Base-by-base conservation (phyloP, 192 early-diverging fungal genomes). In the Dissophora ornata region DNA sequence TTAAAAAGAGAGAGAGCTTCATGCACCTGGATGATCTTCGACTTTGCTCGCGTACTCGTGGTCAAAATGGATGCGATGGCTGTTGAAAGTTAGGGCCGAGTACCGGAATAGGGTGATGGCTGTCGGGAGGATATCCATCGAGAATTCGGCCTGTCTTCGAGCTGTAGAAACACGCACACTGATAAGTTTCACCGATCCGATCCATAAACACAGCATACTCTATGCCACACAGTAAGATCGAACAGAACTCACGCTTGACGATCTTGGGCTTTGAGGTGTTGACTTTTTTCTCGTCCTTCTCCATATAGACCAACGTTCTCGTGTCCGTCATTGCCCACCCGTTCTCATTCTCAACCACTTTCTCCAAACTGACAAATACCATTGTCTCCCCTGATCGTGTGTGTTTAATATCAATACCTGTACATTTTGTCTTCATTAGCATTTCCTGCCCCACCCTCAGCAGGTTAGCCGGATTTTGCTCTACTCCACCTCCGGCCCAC, bases 21-120 rank as follows among this genome's bases (percentile, higher is more conserved):
- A n/a, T n/a, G 57, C 71, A 85, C 88, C 86, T 54, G 88, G 87
- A 52, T 93, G 89, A 29, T 83, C 80, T 67, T 96, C 94, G 6
- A 85, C 68, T 11, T 86, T 69, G 38, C 82, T 85, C 15, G 92
- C 86, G 59, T 95, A 94, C 10, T 67, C 55, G 18, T 84, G 79
- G 64, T 97, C 92, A 80, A 92, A 97, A 67, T 97, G 96, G 48
- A 97, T 95, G 28, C 86, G 84, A 73, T 97, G 94, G 48, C 87
- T 88, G 74, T 97, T 97, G 83, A 93, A 97, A 4, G 92, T 93
- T 78, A 96, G 60, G 26, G 96, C 94, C 25, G 94, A 96, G 79
- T 92, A 97, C 30, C 93, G 81, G 78, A 97, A 97, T 30, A 95
- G 74, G 19, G 88, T 85, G 32, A 94, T 87, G 29, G 90, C 79